Evolutionary conservation across 2,329 filamentous ascomycete species (phyloP).

Genomic region (Fusarium newnesense): DNA sequence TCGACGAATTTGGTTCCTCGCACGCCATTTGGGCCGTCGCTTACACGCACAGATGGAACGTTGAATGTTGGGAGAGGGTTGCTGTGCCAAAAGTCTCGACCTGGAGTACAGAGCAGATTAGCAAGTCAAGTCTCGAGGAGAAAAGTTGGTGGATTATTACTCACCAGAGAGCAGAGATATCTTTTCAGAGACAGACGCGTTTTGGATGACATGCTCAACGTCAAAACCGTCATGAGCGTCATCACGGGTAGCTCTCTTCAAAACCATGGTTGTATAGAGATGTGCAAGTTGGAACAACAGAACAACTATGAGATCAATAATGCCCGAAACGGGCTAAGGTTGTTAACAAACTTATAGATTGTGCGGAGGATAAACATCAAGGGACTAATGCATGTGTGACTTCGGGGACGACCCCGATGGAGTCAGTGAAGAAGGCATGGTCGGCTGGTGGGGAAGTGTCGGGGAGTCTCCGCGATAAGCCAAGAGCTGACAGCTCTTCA

Average conservation of each 20-base stretch:
- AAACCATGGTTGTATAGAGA: neutral
- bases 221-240: neutral
- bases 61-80: neutral
- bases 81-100: neutral
- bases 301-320: neutral
- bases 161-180: neutral
- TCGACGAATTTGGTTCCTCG: neutral
- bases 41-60: neutral
- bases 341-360: neutral
- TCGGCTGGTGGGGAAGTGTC: neutral
- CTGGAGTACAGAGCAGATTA: neutral
- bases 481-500: no score
- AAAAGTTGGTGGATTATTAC: fast-evolving
- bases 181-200: neutral
- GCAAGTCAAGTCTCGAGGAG: neutral
- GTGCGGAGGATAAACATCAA: neutral
- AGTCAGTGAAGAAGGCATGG: neutral
- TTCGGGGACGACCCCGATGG: neutral
- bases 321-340: neutral
- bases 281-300: neutral
- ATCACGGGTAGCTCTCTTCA: neutral
- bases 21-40: neutral
- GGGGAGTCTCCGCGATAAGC: neutral
- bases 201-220: neutral
- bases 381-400: neutral